phyloP scores from a whole-genome alignment of 768 basidiomycete genomes.

The Rhodotorula toruloides region DNA sequence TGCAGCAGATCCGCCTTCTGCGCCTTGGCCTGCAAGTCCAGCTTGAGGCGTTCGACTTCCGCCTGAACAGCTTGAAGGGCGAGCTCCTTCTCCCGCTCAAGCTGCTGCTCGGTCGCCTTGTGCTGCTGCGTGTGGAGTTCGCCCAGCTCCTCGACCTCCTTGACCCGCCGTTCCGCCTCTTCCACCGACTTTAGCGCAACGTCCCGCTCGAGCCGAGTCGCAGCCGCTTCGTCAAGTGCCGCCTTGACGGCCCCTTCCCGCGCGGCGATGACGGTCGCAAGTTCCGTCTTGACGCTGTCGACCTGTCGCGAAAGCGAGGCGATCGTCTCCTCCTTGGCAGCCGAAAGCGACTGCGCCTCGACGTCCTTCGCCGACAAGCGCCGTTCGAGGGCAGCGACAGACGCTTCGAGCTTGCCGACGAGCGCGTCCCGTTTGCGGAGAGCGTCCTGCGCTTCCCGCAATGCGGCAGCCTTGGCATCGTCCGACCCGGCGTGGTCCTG shows the following conservation, averaged over 20 bases:
- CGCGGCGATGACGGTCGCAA: slow-evolving; percentile 8
- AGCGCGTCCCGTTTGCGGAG: not conserved
- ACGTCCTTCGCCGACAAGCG: slow-evolving; percentile 10
- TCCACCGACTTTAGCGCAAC: not conserved
- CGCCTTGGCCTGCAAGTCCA: not conserved
- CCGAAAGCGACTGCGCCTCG: not conserved
- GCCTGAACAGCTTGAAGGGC: slow-evolving; percentile 8
- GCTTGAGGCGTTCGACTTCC: not conserved
- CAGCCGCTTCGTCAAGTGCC: no score
- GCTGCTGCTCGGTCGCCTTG: slow-evolving; percentile 4
- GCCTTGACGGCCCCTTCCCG: slow-evolving; percentile 6
- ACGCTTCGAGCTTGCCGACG: not conserved
- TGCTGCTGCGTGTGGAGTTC: slow-evolving; percentile 1
- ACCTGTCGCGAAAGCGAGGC: slow-evolving; percentile 12
- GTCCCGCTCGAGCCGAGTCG: slow-evolving; percentile 17
- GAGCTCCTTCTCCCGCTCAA: slow-evolving; percentile 7
- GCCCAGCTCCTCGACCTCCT: slow-evolving; percentile 15
- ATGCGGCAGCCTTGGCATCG: not conserved
- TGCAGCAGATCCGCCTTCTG: slow-evolving; percentile 6
- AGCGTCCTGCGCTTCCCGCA: not conserved
- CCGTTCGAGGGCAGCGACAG: not conserved
- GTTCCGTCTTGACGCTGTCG: slow-evolving; percentile 11
- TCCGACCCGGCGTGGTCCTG: not conserved
- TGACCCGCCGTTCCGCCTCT: slow-evolving; percentile 12
- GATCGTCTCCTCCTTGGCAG: slow-evolving; percentile 4